These are phyloP conservation scores for Talaromyces sp. DNA, from an alignment of 2,329 filamentous ascomycete species.

Conservation along the genomic window DNA sequence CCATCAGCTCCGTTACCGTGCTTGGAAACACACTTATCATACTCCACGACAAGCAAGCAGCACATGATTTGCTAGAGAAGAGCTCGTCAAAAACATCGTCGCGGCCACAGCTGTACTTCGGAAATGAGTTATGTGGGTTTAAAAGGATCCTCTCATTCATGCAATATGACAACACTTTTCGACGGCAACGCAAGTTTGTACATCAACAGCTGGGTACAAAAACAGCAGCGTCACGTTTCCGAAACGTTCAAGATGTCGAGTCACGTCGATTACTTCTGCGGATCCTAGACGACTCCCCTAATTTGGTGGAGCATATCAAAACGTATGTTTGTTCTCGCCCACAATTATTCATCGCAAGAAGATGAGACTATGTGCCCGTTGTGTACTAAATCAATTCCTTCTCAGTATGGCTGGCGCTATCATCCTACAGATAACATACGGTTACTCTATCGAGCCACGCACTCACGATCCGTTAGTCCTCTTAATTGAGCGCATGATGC, in stretches of 20 bases:
- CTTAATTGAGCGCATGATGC: background rate
- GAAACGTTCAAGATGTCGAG: conserved; percentile 42
- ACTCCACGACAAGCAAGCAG: conserved; percentile 28
- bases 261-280: conserved; percentile 41
- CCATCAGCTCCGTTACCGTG: conserved; percentile 34
- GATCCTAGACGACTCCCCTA: conserved; percentile 35
- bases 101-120: conserved; percentile 26
- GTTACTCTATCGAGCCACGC: conserved; percentile 24
- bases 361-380: background rate
- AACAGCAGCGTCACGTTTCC: conserved; percentile 33
- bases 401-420: conserved; percentile 33
- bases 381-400: background rate
- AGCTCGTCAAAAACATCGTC: conserved; percentile 26
- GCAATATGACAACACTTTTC: conserved; percentile 22
- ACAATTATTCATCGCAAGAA: background rate
- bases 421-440: conserved; percentile 41
- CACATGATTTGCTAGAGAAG: conserved; percentile 32
- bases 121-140: conserved; percentile 7
- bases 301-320: conserved; percentile 38
- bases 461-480: conserved; percentile 18
- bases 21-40: conserved; percentile 35
- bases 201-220: conserved; percentile 43
- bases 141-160: conserved; percentile 29
- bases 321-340: conserved; percentile 23
- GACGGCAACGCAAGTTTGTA: conserved; percentile 43